These are phyloP conservation scores for Chamaecyparis obtusa DNA, from an alignment of 75 land plant species.

Conservation along the genomic window DNA sequence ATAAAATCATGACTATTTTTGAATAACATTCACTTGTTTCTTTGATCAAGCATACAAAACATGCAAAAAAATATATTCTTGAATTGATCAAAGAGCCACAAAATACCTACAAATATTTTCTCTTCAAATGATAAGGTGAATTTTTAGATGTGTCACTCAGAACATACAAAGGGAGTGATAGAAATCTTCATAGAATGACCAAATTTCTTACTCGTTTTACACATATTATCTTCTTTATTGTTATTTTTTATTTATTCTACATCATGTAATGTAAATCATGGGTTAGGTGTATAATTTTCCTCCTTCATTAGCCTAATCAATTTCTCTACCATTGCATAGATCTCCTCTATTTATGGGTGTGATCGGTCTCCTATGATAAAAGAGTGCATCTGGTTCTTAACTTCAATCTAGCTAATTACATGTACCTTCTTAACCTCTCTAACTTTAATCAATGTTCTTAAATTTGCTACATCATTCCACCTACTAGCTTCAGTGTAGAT, in stretches of 20 bases:
- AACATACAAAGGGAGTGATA: too few species aligned
- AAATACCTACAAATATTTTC: too few species aligned
- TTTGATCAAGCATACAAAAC: too few species aligned
- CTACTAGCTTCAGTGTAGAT: slow-evolving; percentile 25
- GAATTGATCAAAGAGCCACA: too few species aligned
- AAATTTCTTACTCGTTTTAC: slow-evolving; percentile 16
- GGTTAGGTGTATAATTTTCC: not conserved
- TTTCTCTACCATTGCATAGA: slow-evolving; percentile 16
- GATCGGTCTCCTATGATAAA: slow-evolving; percentile 9
- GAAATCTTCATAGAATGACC: too few species aligned
- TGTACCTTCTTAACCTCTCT: slow-evolving; percentile 10
- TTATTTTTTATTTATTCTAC: not conserved
- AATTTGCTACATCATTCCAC: slow-evolving; percentile 15
- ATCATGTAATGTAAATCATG: not conserved
- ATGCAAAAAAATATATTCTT: too few species aligned
- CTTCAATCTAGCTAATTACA: slow-evolving; percentile 18
- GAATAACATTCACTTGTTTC: too few species aligned
- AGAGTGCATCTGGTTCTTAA: slow-evolving; percentile 15
- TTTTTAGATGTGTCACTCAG: too few species aligned
- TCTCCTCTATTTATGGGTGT: slow-evolving; percentile 11
- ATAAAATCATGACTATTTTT: too few species aligned
- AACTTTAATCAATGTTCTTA: slow-evolving; percentile 5
- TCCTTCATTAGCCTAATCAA: slow-evolving; percentile 10
- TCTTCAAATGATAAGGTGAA: too few species aligned
- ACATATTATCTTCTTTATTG: not conserved